These are phyloP conservation scores for Microstroma glucosiphilum DNA, from an alignment of 1,284 basidiomycete genomes.

Conservation along the genomic window DNA sequence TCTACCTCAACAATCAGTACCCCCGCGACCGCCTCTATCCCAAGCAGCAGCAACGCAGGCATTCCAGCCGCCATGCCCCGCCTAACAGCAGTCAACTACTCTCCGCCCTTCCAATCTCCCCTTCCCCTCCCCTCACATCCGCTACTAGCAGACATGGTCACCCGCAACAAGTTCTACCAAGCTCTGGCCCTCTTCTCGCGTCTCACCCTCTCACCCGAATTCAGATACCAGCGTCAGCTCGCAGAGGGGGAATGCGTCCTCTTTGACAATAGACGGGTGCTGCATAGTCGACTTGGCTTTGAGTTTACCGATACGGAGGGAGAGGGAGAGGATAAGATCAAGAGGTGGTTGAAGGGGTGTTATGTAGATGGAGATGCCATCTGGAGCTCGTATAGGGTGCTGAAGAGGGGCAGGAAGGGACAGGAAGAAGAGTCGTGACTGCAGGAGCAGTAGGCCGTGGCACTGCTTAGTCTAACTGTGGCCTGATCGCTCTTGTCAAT, in stretches of 20 bases:
- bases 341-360: conserved; percentile 65
- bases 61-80: conserved; percentile 29
- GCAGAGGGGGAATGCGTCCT: conserved; percentile 78
- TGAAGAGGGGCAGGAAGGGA: conserved; percentile 7
- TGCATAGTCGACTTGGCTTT: conserved; percentile 83
- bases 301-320: conserved; percentile 52
- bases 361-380: conserved; percentile 75
- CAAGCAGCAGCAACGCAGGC: too few species aligned
- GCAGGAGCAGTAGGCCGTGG: too few species aligned
- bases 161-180: conserved; percentile 28
- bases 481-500: too few species aligned
- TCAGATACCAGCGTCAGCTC: conserved; percentile 65
- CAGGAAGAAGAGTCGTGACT: too few species aligned
- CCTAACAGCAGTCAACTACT: conserved; percentile 67
- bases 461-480: too few species aligned
- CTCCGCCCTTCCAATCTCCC: conserved; percentile 89
- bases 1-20: conserved; percentile 13
- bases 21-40: too few species aligned
- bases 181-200: conserved; percentile 62
- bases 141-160: conserved; percentile 17
- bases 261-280: conserved; percentile 87
- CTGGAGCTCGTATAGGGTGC: conserved; percentile 55
- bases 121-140: conserved; percentile 35
- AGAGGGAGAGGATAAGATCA: conserved; percentile 37
- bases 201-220: conserved; percentile 59